These are phyloP conservation scores for Lizonia empirigonia DNA, from an alignment of 2,329 filamentous ascomycete genomes.

Conservation along the genomic window DNA sequence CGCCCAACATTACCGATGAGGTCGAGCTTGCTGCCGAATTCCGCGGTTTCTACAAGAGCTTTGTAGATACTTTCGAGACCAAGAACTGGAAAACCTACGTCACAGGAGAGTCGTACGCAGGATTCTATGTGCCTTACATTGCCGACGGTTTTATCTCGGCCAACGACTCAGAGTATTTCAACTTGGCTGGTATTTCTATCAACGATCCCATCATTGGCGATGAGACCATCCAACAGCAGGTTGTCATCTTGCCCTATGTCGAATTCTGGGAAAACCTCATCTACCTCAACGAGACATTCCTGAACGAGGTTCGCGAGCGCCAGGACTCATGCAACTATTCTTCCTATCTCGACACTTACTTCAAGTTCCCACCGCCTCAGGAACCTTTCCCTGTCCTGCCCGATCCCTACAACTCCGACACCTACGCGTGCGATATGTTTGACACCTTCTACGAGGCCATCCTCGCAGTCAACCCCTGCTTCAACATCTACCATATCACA, in stretches of 20 bases:
- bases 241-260: slow-evolving; percentile 44
- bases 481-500: slow-evolving; percentile 57
- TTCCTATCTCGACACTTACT: slow-evolving; percentile 36
- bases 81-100: slow-evolving; percentile 61
- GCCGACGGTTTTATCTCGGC: slow-evolving; percentile 61
- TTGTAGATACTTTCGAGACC: slow-evolving; percentile 60
- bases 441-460: slow-evolving; percentile 49
- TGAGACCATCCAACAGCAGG: slow-evolving; percentile 47
- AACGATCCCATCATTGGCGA: slow-evolving; percentile 56
- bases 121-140: slow-evolving; percentile 64
- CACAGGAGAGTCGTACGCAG: slow-evolving; percentile 62
- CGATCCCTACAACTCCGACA: slow-evolving; percentile 26
- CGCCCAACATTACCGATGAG: slow-evolving; percentile 55
- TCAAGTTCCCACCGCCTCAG: slow-evolving; percentile 50
- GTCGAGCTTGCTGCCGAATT: slow-evolving; percentile 55
- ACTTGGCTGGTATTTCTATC: slow-evolving; percentile 58
- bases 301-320: slow-evolving; percentile 41
- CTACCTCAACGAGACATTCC: slow-evolving; percentile 52
- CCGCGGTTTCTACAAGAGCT: slow-evolving; percentile 60
- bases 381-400: slow-evolving; percentile 42
- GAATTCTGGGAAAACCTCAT: slow-evolving; percentile 51
- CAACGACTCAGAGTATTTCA: slow-evolving; percentile 57
- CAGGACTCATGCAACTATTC: slow-evolving; percentile 38
- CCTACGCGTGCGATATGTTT: slow-evolving; percentile 48
- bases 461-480: slow-evolving; percentile 56